phyloP scores from a whole-genome alignment of 768 basidiomycete species.

The Butyriboletus loyo region DNA sequence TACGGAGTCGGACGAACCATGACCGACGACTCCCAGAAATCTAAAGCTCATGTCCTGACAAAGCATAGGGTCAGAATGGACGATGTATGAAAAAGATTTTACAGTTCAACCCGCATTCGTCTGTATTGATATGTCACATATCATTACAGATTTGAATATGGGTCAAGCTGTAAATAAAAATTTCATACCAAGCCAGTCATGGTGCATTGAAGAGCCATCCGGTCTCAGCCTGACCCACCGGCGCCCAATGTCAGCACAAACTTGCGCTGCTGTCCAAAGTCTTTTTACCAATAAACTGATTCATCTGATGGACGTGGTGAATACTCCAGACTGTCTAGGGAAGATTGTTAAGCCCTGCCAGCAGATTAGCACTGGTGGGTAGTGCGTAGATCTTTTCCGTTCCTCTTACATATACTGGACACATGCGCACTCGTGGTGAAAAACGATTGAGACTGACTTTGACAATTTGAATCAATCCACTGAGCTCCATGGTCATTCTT shows the following conservation, averaged over 20 bases:
- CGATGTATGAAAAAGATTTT: too few species aligned
- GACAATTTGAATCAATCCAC: background rate
- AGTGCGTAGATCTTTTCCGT: background rate
- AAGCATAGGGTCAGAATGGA: background rate
- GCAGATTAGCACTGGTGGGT: background rate
- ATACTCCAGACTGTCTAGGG: background rate
- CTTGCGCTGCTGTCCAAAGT: too few species aligned
- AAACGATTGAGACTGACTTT: background rate
- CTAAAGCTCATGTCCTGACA: background rate
- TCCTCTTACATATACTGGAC: too few species aligned
- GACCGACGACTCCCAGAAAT: background rate
- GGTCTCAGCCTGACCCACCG: background rate
- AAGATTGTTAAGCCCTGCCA: background rate
- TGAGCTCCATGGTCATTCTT: background rate
- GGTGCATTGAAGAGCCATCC: too few species aligned
- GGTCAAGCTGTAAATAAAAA: too few species aligned
- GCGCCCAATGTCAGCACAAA: background rate
- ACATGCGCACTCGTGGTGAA: background rate
- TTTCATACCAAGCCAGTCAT: too few species aligned
- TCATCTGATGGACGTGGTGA: background rate
- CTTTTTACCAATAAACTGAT: too few species aligned
- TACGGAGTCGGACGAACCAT: conserved; percentile 5
- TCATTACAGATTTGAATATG: too few species aligned
- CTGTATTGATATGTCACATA: too few species aligned
- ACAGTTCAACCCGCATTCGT: too few species aligned